Evolutionary conservation across 306 rosid species (phyloP).

Genomic region (Quercus robur): DNA sequence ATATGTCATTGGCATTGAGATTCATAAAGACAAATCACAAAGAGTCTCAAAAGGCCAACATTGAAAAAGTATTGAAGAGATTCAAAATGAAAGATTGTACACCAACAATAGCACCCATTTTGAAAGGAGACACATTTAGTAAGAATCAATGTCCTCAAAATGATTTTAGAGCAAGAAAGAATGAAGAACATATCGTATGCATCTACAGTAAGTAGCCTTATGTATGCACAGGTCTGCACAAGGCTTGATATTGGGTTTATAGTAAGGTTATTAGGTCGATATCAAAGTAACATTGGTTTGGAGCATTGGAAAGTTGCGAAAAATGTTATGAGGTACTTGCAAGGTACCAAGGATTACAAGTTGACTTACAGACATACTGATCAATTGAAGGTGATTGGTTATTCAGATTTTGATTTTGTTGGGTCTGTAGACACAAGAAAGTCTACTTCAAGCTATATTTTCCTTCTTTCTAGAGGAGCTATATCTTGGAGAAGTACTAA

Average conservation of each 20-base stretch:
- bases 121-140: neutral
- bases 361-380: neutral
- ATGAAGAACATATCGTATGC: neutral
- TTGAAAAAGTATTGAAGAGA: neutral
- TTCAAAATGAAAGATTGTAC: neutral
- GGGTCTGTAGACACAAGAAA: too few species aligned
- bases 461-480: neutral
- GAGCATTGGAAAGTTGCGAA: neutral
- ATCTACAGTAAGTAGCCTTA: neutral
- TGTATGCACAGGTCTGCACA: neutral
- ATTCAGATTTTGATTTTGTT: too few species aligned
- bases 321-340: neutral
- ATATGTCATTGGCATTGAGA: neutral
- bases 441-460: too few species aligned
- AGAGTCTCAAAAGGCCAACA: neutral
- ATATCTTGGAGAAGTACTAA: neutral
- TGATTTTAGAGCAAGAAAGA: neutral
- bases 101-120: neutral
- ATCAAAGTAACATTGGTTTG: constrained; percentile 1
- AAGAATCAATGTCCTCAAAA: neutral
- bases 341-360: neutral
- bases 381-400: neutral
- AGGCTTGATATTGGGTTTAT: neutral
- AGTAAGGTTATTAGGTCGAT: neutral
- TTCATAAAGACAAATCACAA: neutral